phyloP scores from a whole-genome alignment of 148 eudicot genomes.

The Fagopyrum homotropicum region DNA sequence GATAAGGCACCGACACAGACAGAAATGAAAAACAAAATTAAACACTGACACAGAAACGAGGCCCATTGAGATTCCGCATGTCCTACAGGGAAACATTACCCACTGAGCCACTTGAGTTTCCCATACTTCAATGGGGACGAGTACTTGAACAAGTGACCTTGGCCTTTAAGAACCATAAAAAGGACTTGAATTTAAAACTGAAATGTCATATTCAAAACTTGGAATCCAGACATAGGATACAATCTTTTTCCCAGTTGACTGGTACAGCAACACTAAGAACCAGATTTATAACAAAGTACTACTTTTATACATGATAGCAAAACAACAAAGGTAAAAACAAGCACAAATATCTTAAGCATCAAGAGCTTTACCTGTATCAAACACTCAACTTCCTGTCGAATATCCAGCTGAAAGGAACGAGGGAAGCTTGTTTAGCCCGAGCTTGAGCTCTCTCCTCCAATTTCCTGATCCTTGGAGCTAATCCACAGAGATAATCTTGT shows the following conservation, averaged over 20 bases:
- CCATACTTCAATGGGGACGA: no score
- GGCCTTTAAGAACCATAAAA: no score
- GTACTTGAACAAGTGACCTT: no score
- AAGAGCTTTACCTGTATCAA: background rate
- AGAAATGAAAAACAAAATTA: no score
- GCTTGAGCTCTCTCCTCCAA: constrained; percentile 40
- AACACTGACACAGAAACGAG: no score
- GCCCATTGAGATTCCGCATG: no score
- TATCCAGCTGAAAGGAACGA: constrained; percentile 42
- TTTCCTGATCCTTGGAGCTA: constrained; percentile 45
- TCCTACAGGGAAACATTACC: no score
- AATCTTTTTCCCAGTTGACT: background rate
- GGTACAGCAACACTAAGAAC: background rate
- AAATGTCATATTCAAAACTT: no score
- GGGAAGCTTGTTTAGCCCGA: constrained; percentile 30
- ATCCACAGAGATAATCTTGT: constrained; percentile 34
- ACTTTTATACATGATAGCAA: background rate
- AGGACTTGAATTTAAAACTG: no score
- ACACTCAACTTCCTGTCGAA: constrained; percentile 25
- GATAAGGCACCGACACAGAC: no score
- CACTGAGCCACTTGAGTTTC: no score
- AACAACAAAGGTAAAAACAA: background rate
- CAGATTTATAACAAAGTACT: constrained; percentile 6
- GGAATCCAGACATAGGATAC: background rate
- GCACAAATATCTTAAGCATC: background rate